Evolutionary conservation across 805 yeast species (phyloP), one percentile per base, ranked within the genome.

Genomic region (Schizosaccharomyces octosporus): DNA sequence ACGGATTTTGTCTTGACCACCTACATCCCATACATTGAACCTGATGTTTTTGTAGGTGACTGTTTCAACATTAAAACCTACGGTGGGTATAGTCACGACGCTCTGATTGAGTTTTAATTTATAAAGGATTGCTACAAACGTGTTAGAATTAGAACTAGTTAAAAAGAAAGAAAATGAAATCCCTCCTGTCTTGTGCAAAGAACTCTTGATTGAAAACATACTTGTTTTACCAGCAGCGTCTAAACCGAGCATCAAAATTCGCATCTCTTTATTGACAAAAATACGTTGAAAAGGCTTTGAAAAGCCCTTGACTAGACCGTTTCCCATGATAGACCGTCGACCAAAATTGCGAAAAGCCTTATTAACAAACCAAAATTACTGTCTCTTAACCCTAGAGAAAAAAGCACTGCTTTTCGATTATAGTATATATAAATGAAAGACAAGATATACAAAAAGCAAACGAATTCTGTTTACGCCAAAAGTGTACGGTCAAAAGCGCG

Each of bases 21-120:
- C 97, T 64, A 93, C 93, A 72, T 86, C 95, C 95, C 95, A 86
- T 69, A 86, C 88, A 64, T 87, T 87, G 74, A 86, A 85, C 62
- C 85, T 82, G 63, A 85, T 83, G 71, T 85, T 85, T 70, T 83
- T 84, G 72, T 83, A 85, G 63, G 84, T 81, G 64, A 86, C 86
- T 3, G 90, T 84, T 72, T 86, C 95, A 59, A 86, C 93, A 72
- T 89, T 89, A 75, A 89, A 89, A 1, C 67, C 67, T 41, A 65
- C 66, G 13, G 67, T 89, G 27, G 96, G 96, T 4, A 87, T 93
- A 0, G 95, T 85, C 55, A 85, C 81, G 64, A 78, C 78, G 76
- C 79, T 65, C 59, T 63, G 67, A 62, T 69, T 63, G 13, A 67
- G 66, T 62, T 66, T 65, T 45, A 88, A 75, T 71, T 85, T 86